Conservation (phyloP, 495 filamentous ascomycete species). For the Talaromyces borbonicus region DNA sequence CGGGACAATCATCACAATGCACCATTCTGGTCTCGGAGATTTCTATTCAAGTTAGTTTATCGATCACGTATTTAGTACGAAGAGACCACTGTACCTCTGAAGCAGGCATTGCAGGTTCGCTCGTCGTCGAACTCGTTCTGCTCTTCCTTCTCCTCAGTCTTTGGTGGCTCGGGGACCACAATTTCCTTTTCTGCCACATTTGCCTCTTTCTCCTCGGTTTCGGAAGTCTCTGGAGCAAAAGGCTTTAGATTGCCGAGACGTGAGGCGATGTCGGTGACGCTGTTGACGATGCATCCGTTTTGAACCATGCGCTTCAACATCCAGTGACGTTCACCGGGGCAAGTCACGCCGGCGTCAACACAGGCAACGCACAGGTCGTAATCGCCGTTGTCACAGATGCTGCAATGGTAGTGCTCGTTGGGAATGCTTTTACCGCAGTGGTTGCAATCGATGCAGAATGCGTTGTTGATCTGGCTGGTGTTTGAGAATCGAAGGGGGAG, state of each 20-base stretch:
- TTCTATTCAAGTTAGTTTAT: conserved; percentile 33
- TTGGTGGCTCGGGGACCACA: conserved; percentile 12
- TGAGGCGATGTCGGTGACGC: conserved; percentile 73
- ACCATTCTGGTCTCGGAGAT: conserved; percentile 69
- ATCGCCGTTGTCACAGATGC: conserved; percentile 84
- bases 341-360: conserved; percentile 63
- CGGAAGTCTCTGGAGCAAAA: too few species aligned
- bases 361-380: conserved; percentile 86
- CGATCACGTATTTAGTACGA: neutral
- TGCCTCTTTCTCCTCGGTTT: conserved; percentile 9
- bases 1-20: conserved; percentile 74
- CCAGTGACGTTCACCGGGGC: conserved; percentile 73
- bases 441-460: conserved; percentile 81
- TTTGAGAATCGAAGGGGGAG: conserved; percentile 8
- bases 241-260: conserved; percentile 10
- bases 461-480: conserved; percentile 11
- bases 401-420: conserved; percentile 87
- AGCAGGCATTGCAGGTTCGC: conserved; percentile 90
- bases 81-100: conserved; percentile 53
- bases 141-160: conserved; percentile 4
- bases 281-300: conserved; percentile 69
- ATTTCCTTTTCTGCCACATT: conserved; percentile 4
- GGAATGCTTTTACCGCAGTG: conserved; percentile 67
- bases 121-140: conserved; percentile 19
- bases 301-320: conserved; percentile 82